phyloP scores from a whole-genome alignment of 2,329 filamentous ascomycete genomes.

The Alternaria tenuissima region DNA sequence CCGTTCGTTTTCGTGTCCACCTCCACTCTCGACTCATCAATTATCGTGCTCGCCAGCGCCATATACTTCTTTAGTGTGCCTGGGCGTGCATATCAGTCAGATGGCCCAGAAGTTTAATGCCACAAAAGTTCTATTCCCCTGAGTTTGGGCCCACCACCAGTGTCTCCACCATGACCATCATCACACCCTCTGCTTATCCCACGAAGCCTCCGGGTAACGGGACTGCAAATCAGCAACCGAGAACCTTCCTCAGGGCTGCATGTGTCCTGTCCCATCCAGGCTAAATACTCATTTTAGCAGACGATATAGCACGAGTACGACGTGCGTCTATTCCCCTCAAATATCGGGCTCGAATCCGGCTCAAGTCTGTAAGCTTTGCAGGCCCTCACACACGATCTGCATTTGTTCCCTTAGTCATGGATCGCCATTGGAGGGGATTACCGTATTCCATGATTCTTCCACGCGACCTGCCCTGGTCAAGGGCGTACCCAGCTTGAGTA shows the following conservation, averaged over 20 bases:
- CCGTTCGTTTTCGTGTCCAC: neutral
- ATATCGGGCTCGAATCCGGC: neutral
- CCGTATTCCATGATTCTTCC: neutral
- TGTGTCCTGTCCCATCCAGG: slow-evolving; percentile 1
- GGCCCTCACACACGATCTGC: neutral
- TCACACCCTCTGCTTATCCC: neutral
- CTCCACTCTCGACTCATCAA: neutral
- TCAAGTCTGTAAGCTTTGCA: neutral
- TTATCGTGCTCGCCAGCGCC: neutral
- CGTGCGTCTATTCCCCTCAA: slow-evolving; percentile 11
- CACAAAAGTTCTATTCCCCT: neutral
- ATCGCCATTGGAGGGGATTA: neutral
- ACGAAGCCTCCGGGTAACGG: neutral
- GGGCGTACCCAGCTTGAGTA: neutral
- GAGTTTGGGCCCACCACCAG: neutral
- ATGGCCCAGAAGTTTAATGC: neutral
- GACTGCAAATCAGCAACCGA: slow-evolving; percentile 4
- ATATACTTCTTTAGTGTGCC: neutral
- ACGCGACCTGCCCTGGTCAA: neutral
- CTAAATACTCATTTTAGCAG: slow-evolving; percentile 9
- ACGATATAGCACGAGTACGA: neutral
- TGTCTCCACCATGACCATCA: neutral
- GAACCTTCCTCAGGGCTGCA: neutral
- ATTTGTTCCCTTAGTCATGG: neutral
- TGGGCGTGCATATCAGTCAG: neutral